These are phyloP conservation scores for Grosmannia clavigera DNA, from an alignment of 2,329 filamentous ascomycete genomes.

Conservation along the genomic window DNA sequence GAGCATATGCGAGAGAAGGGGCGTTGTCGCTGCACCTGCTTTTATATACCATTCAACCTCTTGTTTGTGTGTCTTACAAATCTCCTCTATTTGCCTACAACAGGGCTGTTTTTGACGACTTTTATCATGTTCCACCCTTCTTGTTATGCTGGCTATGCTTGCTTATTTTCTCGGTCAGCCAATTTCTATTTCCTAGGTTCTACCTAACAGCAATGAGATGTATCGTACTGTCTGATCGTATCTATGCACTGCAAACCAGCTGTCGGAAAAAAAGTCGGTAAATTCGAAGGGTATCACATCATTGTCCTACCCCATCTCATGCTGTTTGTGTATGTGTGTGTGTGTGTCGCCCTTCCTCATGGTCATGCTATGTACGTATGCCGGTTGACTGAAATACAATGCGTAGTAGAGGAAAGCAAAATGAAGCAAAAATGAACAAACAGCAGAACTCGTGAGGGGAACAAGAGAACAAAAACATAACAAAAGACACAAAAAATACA, in stretches of 20 bases:
- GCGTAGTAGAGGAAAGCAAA: neutral
- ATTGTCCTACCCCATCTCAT: neutral
- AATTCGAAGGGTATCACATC: constrained; percentile 1
- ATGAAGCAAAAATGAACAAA: neutral
- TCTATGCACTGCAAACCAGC: neutral
- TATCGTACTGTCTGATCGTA: neutral
- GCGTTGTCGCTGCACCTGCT: neutral
- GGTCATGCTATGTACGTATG: neutral
- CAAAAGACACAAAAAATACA: neutral
- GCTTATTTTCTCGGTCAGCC: no score
- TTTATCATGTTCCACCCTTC: neutral
- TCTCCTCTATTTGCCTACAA: neutral
- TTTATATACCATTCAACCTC: neutral
- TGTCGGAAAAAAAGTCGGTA: neutral
- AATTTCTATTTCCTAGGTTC: no score
- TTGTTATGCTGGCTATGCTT: no score
- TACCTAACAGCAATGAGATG: no score
- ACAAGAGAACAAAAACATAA: neutral
- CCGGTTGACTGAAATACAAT: neutral
- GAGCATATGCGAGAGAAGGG: neutral
- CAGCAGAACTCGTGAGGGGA: neutral
- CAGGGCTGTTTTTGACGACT: neutral
- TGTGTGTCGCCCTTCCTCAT: neutral
- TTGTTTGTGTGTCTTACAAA: neutral
- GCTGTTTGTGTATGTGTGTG: neutral